Evolutionary conservation across 2,329 filamentous ascomycete species (phyloP), one percentile per base, ranked within the genome.

Genomic region (Paraphaeosphaeria minitans): DNA sequence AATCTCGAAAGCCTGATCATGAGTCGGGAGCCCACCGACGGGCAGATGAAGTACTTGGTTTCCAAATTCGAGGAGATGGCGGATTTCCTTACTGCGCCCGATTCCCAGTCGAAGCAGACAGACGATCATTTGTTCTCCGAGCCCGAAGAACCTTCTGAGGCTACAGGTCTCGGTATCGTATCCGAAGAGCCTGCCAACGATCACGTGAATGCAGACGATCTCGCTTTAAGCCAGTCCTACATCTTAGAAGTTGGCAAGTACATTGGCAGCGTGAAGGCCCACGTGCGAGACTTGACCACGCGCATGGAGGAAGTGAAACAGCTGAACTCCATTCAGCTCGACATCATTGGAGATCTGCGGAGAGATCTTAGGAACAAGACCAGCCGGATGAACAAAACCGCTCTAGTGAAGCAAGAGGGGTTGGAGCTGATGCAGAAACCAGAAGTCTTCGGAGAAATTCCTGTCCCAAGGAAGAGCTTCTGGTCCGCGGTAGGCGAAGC

Each of bases 31-130:
- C 73, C 73, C 4, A 70, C 67, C 35, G 71, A 73, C 24, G 66
- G 70, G 29, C 72, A 76, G 55, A 70, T 76, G 67, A 71, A 75
- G 47, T 75, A 72, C 49, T 66, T 76, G 21, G 63, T 76, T 2
- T 61, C 63, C 14, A 68, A 71, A 46, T 71, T 76, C 47, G 73
- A 76, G 55, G 64, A 68, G 49, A 73, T 76, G 63, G 67, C 69
- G 7, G 60, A 61, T 1, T 68, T 65, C 43, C 72, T 76, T 16
- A 67, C 70, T 8, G 65, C 67, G 7, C 70, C 71, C 7, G 68
- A 69, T 27, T 49, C 70, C 19, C 68, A 73, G 21, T 63, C 65
- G 0, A 56, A 58, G 19, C 61, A 58, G 9, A 58, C 65, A 1
- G 64, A 70, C 41, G 66, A 71, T 24, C 57, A 68, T 35, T 39